Base-by-base conservation (phyloP, 2,329 filamentous ascomycete genomes). In the Paracorniculantispora psalliotae region DNA sequence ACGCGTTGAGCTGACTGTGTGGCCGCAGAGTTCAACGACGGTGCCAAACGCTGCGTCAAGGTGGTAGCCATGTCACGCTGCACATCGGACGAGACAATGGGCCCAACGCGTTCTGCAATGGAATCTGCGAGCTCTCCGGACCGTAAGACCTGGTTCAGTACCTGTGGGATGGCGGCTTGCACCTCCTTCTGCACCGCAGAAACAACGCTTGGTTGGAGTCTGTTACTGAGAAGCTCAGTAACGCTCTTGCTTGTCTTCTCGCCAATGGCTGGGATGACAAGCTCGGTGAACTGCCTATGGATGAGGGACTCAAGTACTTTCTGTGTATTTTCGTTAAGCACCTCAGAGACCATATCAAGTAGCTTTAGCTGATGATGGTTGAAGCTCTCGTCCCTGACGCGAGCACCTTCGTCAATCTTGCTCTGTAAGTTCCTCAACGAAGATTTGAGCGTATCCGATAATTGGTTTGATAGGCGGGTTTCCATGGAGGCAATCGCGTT, bases 281-380 rank as follows among this genome's bases (percentile, higher is more conserved):
- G 81, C 58, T 86, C 81, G 62, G 90, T 83, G 64, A 96, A 90
- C 71, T 89, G 89, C 50, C 86, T 81, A 49, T 85, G 83, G 53
- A 96, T 87, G 65, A 96, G 90, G 61, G 85, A 86, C 61, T 86
- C 81, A 39, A 97, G 81, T 23, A 90, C 90, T 67, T 89, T 87
- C 72, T 87, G 81, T 21, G 83, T 85, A 68, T 86, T 86, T 61
- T 81, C 79, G 63, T 83, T 85, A 50, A 88, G 76, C 35, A 86
- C 82, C 35, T 81, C 76, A 4, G 82, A 84, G 39, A 86, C 81
- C 70, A 82, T 78, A 62, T 83, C 79, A 44, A 86, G 74, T 19
- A 86, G 72, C 65, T 80, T 79, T 19, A 79, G 72, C 67, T 84
- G 81, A 60, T 79, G 79, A 63, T 76, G 71, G 60, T 79, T 77